These are phyloP conservation scores for Flaveria sonorensis DNA, from an alignment of 129 eudicot genomes.

Conservation along the genomic window DNA sequence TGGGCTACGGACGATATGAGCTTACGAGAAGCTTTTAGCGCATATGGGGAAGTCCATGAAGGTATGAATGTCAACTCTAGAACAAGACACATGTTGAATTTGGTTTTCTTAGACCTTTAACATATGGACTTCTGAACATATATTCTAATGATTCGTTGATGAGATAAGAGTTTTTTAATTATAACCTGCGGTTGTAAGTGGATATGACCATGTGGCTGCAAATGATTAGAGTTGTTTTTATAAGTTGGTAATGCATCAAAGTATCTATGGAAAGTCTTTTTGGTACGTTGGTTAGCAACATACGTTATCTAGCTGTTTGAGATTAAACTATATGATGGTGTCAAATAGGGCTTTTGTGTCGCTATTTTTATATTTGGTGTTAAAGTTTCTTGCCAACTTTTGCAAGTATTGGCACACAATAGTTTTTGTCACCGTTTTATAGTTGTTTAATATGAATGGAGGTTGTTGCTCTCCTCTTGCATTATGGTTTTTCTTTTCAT, in stretches of 20 bases:
- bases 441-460: no score
- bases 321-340: no score
- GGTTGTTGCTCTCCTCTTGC: no score
- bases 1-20: constrained; percentile 65
- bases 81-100: background rate
- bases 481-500: background rate
- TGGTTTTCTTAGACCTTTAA: background rate
- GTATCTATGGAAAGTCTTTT: background rate
- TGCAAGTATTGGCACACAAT: no score
- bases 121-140: background rate
- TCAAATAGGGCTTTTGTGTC: no score
- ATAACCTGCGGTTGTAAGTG: background rate
- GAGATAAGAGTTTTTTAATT: background rate
- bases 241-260: background rate
- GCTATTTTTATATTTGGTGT: no score
- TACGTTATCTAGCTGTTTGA: background rate
- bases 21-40: constrained; percentile 61
- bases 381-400: no score
- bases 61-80: constrained; percentile 41
- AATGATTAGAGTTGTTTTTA: background rate
- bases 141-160: background rate
- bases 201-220: background rate
- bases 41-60: constrained; percentile 77
- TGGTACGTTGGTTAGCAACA: background rate
- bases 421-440: no score